A percentile compares a stretch with the other conserved stretches of the same genome.
Conservation (phyloP, 1,284 basidiomycete species). For the Ustilago curta region DNA sequence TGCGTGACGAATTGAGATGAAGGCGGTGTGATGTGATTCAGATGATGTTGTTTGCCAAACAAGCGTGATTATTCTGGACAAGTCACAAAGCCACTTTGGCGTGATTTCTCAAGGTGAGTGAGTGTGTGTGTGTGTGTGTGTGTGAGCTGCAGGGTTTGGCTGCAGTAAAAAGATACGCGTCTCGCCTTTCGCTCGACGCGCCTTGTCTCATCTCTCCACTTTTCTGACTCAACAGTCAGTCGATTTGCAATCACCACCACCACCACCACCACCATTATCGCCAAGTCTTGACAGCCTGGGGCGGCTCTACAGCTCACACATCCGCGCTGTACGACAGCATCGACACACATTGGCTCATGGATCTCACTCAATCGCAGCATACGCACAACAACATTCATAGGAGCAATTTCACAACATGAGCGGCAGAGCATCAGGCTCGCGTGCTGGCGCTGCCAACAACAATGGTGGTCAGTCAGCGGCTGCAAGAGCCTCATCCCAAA, state of each 20-base stretch:
- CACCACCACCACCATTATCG: not conserved
- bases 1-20: not conserved
- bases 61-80: constrained; percentile 4
- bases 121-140: not conserved
- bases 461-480: constrained; percentile 14
- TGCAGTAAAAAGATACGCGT: constrained; percentile 2
- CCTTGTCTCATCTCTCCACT: constrained; percentile 2
- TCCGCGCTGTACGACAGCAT: too few relatives aligned
- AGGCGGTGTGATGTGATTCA: not conserved
- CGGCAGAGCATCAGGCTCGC: constrained; percentile 20
- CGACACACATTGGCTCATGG: too few relatives aligned
- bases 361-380: not conserved
- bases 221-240: constrained; percentile 2
- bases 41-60: constrained; percentile 1
- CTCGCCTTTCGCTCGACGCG: constrained; percentile 6
- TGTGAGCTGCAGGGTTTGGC: constrained; percentile 2
- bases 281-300: too few relatives aligned
- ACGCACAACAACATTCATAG: not conserved
- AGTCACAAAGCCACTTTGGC: not conserved
- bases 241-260: not conserved
- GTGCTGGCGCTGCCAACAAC: constrained; percentile 16
- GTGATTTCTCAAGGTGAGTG: not conserved
- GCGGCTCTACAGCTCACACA: not conserved
- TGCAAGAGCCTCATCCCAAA: constrained; percentile 19
- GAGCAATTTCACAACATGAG: constrained; percentile 15